Evolutionary conservation across 129 eudicot species (phyloP).

Genomic region (Cynara cardunculus): DNA sequence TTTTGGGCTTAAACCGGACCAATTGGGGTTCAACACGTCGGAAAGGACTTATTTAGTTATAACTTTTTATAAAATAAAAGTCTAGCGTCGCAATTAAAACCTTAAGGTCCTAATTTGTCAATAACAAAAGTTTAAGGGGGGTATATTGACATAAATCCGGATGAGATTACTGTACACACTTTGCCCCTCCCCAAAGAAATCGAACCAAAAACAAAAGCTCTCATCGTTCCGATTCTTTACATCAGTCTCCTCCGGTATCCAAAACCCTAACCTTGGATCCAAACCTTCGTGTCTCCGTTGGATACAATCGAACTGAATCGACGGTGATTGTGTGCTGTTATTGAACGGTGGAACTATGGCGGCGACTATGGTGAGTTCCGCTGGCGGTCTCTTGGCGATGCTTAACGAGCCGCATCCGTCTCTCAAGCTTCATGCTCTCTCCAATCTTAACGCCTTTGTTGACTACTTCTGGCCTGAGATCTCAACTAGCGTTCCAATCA

Average conservation of each 20-base stretch:
- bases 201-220: slow-evolving; percentile 10
- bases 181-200: slow-evolving; percentile 53
- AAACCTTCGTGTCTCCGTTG: background rate
- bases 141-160: background rate
- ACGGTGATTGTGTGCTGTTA: background rate
- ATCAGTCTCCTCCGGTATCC: background rate
- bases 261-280: slow-evolving; percentile 34
- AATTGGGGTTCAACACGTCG: no score
- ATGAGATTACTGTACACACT: background rate
- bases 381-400: slow-evolving; percentile 87
- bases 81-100: background rate
- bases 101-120: background rate
- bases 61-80: background rate
- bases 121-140: slow-evolving; percentile 10
- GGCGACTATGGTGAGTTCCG: slow-evolving; percentile 86
- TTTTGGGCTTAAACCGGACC: no score
- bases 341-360: slow-evolving; percentile 30
- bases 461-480: slow-evolving; percentile 95
- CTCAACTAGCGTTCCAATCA: slow-evolving; percentile 76
- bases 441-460: slow-evolving; percentile 66
- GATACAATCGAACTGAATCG: slow-evolving; percentile 6
- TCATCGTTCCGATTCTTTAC: background rate
- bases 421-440: slow-evolving; percentile 77
- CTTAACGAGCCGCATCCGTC: slow-evolving; percentile 69
- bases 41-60: no score